A percentile compares a stretch with the other conserved stretches of the same genome.
phyloP scores from a whole-genome alignment of 2,329 filamentous ascomycete genomes.

The Geosmithia morbida region DNA sequence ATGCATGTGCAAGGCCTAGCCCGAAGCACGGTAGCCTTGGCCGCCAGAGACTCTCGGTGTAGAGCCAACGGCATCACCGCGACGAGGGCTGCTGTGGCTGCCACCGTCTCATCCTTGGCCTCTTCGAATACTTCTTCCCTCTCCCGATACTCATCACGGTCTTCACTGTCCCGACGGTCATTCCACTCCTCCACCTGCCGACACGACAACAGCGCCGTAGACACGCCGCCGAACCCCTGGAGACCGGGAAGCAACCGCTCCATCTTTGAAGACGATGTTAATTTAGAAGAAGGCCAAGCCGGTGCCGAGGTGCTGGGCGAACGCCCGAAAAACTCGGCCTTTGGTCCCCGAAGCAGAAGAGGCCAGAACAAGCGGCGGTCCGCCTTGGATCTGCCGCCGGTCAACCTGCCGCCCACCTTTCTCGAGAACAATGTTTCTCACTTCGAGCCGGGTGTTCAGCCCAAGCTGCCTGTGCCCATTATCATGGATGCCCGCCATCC shows the following conservation, averaged over 20 bases:
- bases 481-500: not conserved
- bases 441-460: not conserved
- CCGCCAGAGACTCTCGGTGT: slow-evolving; percentile 2
- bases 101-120: not conserved
- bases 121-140: not conserved
- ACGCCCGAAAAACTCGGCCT: not conserved
- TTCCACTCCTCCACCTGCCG: not conserved
- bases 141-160: not conserved
- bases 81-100: not conserved
- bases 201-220: not conserved
- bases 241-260: not conserved
- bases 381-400: not conserved
- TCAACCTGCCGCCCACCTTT: slow-evolving; percentile 1
- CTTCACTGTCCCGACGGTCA: not conserved
- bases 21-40: slow-evolving; percentile 4
- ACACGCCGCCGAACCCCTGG: not conserved
- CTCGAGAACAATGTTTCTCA: slow-evolving; percentile 1
- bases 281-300: not conserved
- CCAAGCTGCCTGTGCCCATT: not conserved
- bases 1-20: slow-evolving; percentile 4
- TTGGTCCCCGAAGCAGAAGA: not conserved
- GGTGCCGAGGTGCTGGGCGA: not conserved
- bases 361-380: not conserved
- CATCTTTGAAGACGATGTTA: slow-evolving; percentile 1
- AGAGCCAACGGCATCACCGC: not conserved